Percentiles rank a stretch among this genome's conserved stretches.
These are phyloP conservation scores for Metschnikowia kofuensis DNA, from an alignment of 805 yeast genomes.

Conservation along the genomic window DNA sequence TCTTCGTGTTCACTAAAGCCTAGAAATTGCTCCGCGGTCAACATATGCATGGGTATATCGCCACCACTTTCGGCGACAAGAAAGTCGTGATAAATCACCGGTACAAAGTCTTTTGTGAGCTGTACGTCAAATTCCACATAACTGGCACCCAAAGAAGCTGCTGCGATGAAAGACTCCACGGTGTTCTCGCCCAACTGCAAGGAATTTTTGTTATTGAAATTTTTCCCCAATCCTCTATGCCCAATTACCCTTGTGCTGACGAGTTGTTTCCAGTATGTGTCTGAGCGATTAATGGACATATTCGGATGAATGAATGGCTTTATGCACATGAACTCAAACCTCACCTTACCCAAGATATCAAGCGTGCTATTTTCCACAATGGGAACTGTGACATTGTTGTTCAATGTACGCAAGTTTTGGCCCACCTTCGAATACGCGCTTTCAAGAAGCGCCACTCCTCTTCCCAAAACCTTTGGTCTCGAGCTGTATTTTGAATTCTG, in stretches of 20 bases:
- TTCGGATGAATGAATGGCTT: conserved; percentile 70
- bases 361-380: conserved; percentile 68
- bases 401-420: conserved; percentile 59
- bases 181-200: conserved; percentile 95
- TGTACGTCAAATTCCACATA: conserved; percentile 97
- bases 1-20: conserved; percentile 41
- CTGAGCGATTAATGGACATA: conserved; percentile 62
- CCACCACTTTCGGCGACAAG: conserved; percentile 93
- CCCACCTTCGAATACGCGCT: conserved; percentile 68
- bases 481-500: conserved; percentile 3
- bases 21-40: conserved; percentile 86
- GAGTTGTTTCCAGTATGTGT: conserved; percentile 88
- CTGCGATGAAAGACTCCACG: conserved; percentile 90
- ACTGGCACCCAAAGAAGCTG: conserved; percentile 93
- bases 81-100: conserved; percentile 94
- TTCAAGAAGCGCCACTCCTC: conserved; percentile 75
- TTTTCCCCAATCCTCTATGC: conserved; percentile 93
- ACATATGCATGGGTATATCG: conserved; percentile 92
- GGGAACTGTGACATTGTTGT: conserved; percentile 67
- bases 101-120: conserved; percentile 83
- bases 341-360: conserved; percentile 72
- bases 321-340: conserved; percentile 71
- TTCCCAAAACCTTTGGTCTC: conserved; percentile 49
- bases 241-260: conserved; percentile 91
- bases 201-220: conserved; percentile 64